Base-by-base conservation (phyloP, 352 stramenopile genomes). In the Phytopythium montanum region DNA sequence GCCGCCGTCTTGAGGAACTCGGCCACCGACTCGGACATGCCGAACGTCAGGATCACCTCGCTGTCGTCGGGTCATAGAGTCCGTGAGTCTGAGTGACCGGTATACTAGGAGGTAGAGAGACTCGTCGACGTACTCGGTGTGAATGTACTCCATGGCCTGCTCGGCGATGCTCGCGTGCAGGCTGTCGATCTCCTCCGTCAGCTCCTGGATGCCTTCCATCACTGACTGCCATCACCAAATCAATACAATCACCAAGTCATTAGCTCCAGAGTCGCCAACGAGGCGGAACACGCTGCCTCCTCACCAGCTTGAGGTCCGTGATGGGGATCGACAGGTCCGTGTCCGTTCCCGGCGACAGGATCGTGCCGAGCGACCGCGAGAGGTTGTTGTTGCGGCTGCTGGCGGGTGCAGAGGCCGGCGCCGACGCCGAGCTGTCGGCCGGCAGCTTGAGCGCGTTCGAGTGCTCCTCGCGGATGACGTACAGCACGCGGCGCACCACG, bases 11-110 rank as follows among this genome's bases (percentile, higher is more conserved):
- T 93, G 39, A 97, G 67, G 60, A 97, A 97, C 31, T 91, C 79
- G 56, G 97, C 88, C 0, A 99, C 87, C 0, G 93, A 98, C 59
- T 87, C 87, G 9, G 88, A 98, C 55, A 89, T 66, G 12, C 94
- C 94, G 72, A 97, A 98, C n/a, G 94, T 98, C 62, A 99, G 59
- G 65, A 99, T 98, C 44, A 98, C 89, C 68, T 99, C 96, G 58
- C 85, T 95, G 55, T 26, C 34, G 26, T 25, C 33, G 14, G 33
- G 33, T 38, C 33, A 6, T 8, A 8, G 33, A 2, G 33, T 38
- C 5, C 8, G 33, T 38, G 33, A 38, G 33, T 16, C 0, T 12
- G 14, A 38, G 3, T 1, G 9, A 38, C 3, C 33, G 6, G n/a
- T n/a, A n/a, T n/a, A n/a, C n/a, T n/a, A n/a, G n/a, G n/a, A n/a